Evolutionary conservation across 441 rosid species (phyloP).

Genomic region (Erysimum pusillum): DNA sequence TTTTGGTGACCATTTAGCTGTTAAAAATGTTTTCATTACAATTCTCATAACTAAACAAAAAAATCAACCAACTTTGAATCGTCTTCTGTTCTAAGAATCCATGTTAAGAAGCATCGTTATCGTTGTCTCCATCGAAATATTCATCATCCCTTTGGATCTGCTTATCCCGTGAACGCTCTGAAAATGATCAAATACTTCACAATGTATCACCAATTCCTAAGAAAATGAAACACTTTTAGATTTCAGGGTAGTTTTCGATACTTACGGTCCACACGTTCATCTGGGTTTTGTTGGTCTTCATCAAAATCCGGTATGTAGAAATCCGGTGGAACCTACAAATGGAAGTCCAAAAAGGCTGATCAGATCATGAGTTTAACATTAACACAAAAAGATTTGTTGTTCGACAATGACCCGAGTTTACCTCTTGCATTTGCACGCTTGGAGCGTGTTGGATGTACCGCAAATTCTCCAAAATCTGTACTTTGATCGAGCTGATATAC

Average conservation of each 20-base stretch:
- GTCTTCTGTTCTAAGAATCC: slow-evolving; percentile 40
- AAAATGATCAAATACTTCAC: slow-evolving; percentile 13
- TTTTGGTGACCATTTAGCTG: too few species aligned
- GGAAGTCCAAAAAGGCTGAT: not conserved
- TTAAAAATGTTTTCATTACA: slow-evolving; percentile 19
- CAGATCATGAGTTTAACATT: not conserved
- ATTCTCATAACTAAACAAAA: not conserved
- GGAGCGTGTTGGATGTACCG: slow-evolving; percentile 97
- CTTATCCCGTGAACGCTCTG: slow-evolving; percentile 92
- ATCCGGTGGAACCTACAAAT: slow-evolving; percentile 90
- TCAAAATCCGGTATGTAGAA: slow-evolving; percentile 93
- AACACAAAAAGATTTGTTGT: not conserved
- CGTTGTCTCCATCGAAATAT: slow-evolving; percentile 88
- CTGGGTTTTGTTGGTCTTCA: slow-evolving; percentile 92
- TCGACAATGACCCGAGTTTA: slow-evolving; percentile 47
- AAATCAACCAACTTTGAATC: not conserved
- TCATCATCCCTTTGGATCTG: slow-evolving; percentile 94
- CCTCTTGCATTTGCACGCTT: slow-evolving; percentile 97
- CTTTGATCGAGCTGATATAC: slow-evolving; percentile 82
- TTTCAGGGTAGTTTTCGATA: slow-evolving; percentile 17
- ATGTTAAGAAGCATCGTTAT: slow-evolving; percentile 66
- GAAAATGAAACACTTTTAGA: not conserved
- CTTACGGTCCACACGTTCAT: slow-evolving; percentile 90
- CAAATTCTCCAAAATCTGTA: slow-evolving; percentile 91
- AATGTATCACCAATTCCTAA: not conserved